Evolutionary conservation across 1,139 yeast genomes (phyloP).

Genomic region (Kazachstania sp.): DNA sequence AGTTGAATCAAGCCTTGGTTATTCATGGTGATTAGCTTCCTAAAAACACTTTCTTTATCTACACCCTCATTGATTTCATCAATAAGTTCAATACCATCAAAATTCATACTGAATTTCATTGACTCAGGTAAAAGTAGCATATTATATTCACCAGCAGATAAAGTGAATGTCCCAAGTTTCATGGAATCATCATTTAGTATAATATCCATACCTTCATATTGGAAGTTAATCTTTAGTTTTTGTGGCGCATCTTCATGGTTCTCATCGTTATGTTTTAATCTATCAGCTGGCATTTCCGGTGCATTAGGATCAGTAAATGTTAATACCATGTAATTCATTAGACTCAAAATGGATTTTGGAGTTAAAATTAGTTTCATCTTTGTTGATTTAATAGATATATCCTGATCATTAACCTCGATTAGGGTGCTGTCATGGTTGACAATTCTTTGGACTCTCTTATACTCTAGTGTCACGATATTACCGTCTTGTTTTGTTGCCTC

Average conservation of each 20-base stretch:
- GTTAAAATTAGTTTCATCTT: slow-evolving; percentile 71
- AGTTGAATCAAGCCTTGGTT: slow-evolving; percentile 80
- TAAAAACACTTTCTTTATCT: slow-evolving; percentile 48
- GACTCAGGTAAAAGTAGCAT: slow-evolving; percentile 67
- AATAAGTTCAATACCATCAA: slow-evolving; percentile 73
- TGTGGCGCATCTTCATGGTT: slow-evolving; percentile 56
- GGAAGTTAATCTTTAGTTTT: slow-evolving; percentile 59
- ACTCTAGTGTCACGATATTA: slow-evolving; percentile 56
- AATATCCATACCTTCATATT: slow-evolving; percentile 64
- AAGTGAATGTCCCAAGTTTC: slow-evolving; percentile 67
- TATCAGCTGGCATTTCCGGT: slow-evolving; percentile 58
- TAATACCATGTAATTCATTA: slow-evolving; percentile 72
- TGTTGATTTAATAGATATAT: slow-evolving; percentile 65
- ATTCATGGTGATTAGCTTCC: slow-evolving; percentile 69
- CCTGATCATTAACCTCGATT: slow-evolving; percentile 73
- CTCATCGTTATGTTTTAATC: slow-evolving; percentile 53
- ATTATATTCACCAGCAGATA: slow-evolving; percentile 65
- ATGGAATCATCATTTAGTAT: slow-evolving; percentile 78
- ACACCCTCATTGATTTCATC: slow-evolving; percentile 69
- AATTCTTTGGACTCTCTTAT: slow-evolving; percentile 50
- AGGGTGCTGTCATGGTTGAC: slow-evolving; percentile 46
- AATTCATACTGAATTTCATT: slow-evolving; percentile 61
- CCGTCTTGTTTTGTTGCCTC: slow-evolving; percentile 35
- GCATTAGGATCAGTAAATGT: slow-evolving; percentile 83
- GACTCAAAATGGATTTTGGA: slow-evolving; percentile 67